Evolutionary conservation across 208 protist genomes (phyloP).

Genomic region (Trypanosoma platydactyli): DNA sequence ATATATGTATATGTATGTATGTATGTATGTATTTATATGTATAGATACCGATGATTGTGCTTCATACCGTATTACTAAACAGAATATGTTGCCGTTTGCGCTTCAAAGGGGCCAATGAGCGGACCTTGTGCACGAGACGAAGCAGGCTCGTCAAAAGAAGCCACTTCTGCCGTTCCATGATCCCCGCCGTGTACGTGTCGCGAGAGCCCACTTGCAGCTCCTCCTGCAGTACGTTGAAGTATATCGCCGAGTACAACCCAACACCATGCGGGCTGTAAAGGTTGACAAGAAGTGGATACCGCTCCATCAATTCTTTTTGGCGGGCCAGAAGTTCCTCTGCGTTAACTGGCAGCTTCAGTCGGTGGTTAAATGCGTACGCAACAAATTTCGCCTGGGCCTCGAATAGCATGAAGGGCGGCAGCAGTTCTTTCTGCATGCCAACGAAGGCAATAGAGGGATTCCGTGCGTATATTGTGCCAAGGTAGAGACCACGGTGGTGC

Average conservation of each 20-base stretch:
- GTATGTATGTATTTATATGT: slow-evolving; percentile 4
- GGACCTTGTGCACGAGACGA: slow-evolving; percentile 69
- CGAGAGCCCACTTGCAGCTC: slow-evolving; percentile 69
- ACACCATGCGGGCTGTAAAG: slow-evolving; percentile 45
- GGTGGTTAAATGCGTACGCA: slow-evolving; percentile 74
- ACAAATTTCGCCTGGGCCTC: slow-evolving; percentile 86
- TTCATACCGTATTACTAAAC: slow-evolving; percentile 86
- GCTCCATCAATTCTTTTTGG: slow-evolving; percentile 41
- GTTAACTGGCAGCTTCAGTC: slow-evolving; percentile 45
- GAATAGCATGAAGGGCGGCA: slow-evolving; percentile 83
- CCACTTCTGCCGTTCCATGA: slow-evolving; percentile 72
- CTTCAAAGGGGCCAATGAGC: slow-evolving; percentile 83
- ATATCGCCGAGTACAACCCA: slow-evolving; percentile 76
- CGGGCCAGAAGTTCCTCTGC: slow-evolving; percentile 27
- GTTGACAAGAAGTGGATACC: slow-evolving; percentile 38
- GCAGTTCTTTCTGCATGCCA: slow-evolving; percentile 67
- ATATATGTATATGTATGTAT: slow-evolving; percentile 12
- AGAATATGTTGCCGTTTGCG: slow-evolving; percentile 85
- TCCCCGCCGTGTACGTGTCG: slow-evolving; percentile 70
- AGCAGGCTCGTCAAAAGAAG: slow-evolving; percentile 58
- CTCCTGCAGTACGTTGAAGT: slow-evolving; percentile 85
- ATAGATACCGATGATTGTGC: not conserved
- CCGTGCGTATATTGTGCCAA: slow-evolving; percentile 65
- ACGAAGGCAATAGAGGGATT: slow-evolving; percentile 79
- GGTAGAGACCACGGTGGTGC: slow-evolving; percentile 51